Conservation (phyloP, 2,329 filamentous ascomycete species). For the Colletotrichum sp. region DNA sequence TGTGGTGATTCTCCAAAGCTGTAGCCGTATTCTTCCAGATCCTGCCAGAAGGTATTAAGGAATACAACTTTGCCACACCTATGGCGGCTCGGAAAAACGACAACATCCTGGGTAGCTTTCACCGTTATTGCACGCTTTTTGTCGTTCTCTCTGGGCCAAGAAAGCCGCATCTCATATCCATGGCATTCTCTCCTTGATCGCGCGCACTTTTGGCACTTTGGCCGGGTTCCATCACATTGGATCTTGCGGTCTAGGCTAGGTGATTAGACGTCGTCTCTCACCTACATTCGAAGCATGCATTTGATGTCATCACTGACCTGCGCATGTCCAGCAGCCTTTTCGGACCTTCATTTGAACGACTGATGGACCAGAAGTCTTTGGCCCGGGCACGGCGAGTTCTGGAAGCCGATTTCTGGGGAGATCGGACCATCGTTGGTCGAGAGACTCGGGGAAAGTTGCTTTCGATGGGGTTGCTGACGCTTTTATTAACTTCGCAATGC, state of each 20-base stretch:
- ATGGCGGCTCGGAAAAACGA: accelerated
- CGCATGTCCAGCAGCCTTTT: neutral
- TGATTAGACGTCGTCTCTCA: neutral
- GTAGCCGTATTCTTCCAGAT: neutral
- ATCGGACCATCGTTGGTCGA: neutral
- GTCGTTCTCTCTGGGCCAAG: neutral
- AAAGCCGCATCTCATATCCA: neutral
- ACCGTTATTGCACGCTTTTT: neutral
- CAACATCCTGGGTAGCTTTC: neutral
- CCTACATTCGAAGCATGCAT: neutral
- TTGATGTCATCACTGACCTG: neutral
- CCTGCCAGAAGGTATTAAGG: neutral
- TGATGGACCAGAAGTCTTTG: neutral
- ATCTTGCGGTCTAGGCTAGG: neutral
- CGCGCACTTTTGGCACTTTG: neutral
- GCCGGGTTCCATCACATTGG: neutral
- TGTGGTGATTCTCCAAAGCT: neutral
- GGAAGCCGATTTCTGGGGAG: neutral
- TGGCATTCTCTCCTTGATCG: neutral
- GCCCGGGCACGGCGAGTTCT: neutral
- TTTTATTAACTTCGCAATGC: neutral
- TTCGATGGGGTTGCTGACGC: neutral
- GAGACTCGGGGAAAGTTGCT: neutral
- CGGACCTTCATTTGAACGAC: neutral
- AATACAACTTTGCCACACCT: neutral